Evolutionary conservation across 1,139 yeast genomes (phyloP), one percentile per base, ranked within the genome.

Genomic region (Ogataea hybrid): DNA sequence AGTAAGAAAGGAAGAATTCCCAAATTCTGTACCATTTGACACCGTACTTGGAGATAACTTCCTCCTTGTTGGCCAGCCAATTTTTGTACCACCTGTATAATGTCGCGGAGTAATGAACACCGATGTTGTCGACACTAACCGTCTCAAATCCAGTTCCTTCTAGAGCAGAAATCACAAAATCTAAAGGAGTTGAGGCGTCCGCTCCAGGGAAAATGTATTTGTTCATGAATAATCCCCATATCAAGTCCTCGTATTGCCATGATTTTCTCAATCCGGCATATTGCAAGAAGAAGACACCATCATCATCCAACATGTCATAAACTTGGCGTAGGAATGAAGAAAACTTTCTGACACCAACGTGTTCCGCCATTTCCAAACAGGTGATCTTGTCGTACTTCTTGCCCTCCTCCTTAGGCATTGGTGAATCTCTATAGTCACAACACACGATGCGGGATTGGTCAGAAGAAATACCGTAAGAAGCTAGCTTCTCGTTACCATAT

Each of bases 141-240:
- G 86, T 78, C 70, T 88, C 97, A 63, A 88, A 88, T 3, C 96
- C 96, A 51, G 84, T 79, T 31, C 79, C 80, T 70, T 88, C 97
- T 62, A 89, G 77, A 54, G 79, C 72, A 50, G 83, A 77, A 49
- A 83, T 73, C 52, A 86, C 92, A 63, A 85, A 89, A 45, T 88
- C 87, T 58, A 89, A 77, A 37, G 97, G 96, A 43, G 97, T 89
- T 7, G 95, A 86, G 37, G 96, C 96, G 69, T 88, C 97, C 42
- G 96, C 96, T 69, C 96, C 97, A 35, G 97, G 96, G 88, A 88
- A 88, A 62, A 88, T 82, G 70, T 87, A 88, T 73, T 87, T 88
- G 79, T 89, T 88, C 96, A 88, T 89, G 67, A 88, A 89, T 63
- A 89, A 73, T 54, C 97, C 96, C 97, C 96, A 88, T 67, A 80